Evolutionary conservation across 495 filamentous ascomycete species (phyloP).

Genomic region (Xylaria intraflava): DNA sequence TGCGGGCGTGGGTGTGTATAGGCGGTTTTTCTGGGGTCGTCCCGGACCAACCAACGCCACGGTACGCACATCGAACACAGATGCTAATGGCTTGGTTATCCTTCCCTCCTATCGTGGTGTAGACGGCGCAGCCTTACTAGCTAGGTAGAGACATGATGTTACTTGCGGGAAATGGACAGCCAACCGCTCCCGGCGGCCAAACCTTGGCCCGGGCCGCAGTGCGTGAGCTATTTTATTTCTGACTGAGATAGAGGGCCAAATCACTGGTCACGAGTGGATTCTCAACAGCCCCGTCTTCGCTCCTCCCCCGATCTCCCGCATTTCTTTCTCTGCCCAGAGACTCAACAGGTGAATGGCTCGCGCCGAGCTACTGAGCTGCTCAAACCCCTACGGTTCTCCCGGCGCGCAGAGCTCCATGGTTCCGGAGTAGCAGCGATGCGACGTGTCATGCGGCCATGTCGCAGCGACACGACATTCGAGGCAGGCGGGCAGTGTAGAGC

Average conservation of each 20-base stretch:
- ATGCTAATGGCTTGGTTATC: neutral
- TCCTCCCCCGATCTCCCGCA: neutral
- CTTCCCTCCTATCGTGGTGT: neutral
- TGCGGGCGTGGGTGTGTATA: too few species aligned
- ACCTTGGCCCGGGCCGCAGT: neutral
- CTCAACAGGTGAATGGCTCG: conserved; percentile 1
- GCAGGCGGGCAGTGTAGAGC: too few species aligned
- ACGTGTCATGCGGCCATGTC: conserved; percentile 5
- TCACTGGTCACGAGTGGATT: neutral
- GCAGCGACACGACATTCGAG: neutral
- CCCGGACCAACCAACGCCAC: neutral
- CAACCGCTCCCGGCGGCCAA: neutral
- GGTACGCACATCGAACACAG: neutral
- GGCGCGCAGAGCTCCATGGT: neutral
- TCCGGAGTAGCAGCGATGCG: neutral
- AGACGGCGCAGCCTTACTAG: neutral
- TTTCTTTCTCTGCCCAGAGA: neutral
- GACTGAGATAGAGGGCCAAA: neutral
- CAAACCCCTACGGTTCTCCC: neutral
- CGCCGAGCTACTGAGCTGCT: neutral
- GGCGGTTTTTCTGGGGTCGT: neutral
- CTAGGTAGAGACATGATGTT: too few species aligned
- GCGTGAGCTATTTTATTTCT: neutral
- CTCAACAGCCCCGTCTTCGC: neutral
- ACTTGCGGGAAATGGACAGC: neutral